Base-by-base conservation (phyloP, 345 rosid genomes). In the Sisymbrium irio region DNA sequence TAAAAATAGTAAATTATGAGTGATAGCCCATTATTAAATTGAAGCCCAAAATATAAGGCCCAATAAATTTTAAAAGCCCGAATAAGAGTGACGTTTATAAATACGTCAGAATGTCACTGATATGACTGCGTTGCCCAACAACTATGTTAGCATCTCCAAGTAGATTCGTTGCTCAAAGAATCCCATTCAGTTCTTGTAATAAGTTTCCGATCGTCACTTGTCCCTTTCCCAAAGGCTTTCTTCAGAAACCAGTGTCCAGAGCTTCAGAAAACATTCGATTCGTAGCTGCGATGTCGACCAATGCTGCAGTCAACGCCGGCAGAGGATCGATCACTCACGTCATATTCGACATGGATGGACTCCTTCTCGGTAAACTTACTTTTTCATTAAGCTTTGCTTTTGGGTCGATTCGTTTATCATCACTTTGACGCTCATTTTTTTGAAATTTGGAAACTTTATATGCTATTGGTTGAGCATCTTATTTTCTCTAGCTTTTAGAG, bases 311-410 rank as follows among this genome's bases (percentile, higher is more conserved):
- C 53, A 68, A 57, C 53, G 44, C 73, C 78, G 19, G 59, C 8
- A 79, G 82, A 76, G 84, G 79, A 42, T 76, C 85, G 22, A 83
- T 89, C 77, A 89, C 96, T 62, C 97, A 91, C 78, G 92, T 89
- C 80, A 67, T 93, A 78, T 91, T 93, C 84, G 98, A 93, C 86
- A 91, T 93, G 98, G 98, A 93, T 69, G 98, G 98, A 61, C 96
- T 91, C 75, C 83, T 93, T 54, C 92, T 93, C 37, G 97, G 97
- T 88, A 82, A 1, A 65, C 58, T n/a, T 40, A 6, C 0, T 12
- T 15, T 30, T 28, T 14, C 8, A 7, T 19, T 6, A n/a, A n/a
- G n/a, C 30, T 30, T 33, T 36, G 11, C 3, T 25, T 59, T 3
- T 40, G 2, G 39, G 20, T 50, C n/a, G n/a, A n/a, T n/a, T n/a